phyloP scores from a whole-genome alignment of 1,284 basidiomycete species.

The Cutaneotrichosporon sp. region DNA sequence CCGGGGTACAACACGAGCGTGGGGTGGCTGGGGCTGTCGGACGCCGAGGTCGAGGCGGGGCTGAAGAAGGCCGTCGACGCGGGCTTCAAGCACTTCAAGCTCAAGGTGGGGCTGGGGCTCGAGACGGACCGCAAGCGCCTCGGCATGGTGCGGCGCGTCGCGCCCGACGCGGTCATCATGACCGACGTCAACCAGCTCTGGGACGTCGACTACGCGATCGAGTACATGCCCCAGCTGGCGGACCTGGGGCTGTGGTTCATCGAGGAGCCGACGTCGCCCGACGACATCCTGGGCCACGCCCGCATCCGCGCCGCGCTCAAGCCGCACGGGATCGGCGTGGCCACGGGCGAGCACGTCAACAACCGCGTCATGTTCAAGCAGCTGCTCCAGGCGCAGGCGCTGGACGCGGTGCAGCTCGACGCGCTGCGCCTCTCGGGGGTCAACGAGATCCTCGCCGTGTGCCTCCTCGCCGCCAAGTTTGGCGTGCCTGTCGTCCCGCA shows the following conservation, averaged over 20 bases:
- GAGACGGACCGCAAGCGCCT: conserved; percentile 79
- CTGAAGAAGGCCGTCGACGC: conserved; percentile 76
- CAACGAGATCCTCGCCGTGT: conserved; percentile 83
- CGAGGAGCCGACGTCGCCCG: conserved; percentile 88
- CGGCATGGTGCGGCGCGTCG: conserved; percentile 81
- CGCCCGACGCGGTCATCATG: conserved; percentile 70
- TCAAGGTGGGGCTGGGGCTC: conserved; percentile 83
- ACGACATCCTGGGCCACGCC: conserved; percentile 65
- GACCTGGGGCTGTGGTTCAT: conserved; percentile 91
- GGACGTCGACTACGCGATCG: conserved; percentile 84
- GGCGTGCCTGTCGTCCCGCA: conserved; percentile 86
- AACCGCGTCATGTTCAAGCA: conserved; percentile 90
- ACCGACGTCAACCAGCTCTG: conserved; percentile 63
- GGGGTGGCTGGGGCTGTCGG: conserved; percentile 78
- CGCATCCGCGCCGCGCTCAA: conserved; percentile 60
- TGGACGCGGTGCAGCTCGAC: conserved; percentile 91
- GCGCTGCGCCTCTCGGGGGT: conserved; percentile 87
- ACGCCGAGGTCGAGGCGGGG: conserved; percentile 80
- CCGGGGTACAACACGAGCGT: conserved; percentile 70
- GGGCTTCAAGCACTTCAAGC: conserved; percentile 92
- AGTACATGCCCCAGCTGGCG: conserved; percentile 77
- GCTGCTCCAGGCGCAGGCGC: conserved; percentile 83
- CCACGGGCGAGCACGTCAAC: conserved; percentile 91
- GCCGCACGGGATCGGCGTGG: conserved; percentile 84
- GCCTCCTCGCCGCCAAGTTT: conserved; percentile 84